phyloP scores from a whole-genome alignment of 2,329 filamentous ascomycete species.

The Hypomyces perniciosus region DNA sequence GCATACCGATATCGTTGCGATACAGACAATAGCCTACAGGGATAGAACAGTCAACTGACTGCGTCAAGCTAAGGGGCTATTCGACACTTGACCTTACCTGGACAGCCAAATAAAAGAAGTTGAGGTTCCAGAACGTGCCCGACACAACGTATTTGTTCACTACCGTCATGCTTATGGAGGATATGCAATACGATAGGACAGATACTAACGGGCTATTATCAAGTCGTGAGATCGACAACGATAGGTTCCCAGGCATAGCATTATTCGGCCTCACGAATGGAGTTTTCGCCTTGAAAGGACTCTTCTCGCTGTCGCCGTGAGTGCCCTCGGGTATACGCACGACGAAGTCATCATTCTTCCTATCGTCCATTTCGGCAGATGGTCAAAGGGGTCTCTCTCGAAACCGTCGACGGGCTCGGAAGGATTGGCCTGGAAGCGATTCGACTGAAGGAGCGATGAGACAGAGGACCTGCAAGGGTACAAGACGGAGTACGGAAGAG shows the following conservation, averaged over 20 bases:
- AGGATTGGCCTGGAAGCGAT: too few species aligned
- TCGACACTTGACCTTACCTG: conserved; percentile 58
- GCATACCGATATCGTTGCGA: conserved; percentile 73
- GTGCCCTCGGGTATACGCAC: conserved; percentile 62
- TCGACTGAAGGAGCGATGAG: too few species aligned
- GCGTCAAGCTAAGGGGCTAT: not conserved
- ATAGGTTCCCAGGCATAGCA: conserved; percentile 3
- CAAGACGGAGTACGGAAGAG: too few species aligned
- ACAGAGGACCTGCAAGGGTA: too few species aligned
- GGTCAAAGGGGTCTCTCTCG: too few species aligned
- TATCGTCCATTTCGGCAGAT: conserved; percentile 62
- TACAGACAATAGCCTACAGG: conserved; percentile 76
- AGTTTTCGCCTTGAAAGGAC: conserved; percentile 37
- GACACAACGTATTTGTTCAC: conserved; percentile 99
- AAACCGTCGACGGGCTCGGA: too few species aligned
- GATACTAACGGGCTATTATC: conserved; percentile 74
- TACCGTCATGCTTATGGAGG: conserved; percentile 99
- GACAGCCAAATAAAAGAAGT: conserved; percentile 87
- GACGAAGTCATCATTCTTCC: conserved; percentile 78
- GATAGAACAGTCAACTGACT: conserved; percentile 12
- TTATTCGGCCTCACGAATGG: conserved; percentile 13
- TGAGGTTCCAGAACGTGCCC: conserved; percentile 85
- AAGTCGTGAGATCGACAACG: conserved; percentile 41
- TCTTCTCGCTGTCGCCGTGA: conserved; percentile 26
- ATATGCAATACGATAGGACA: conserved; percentile 83